Percentiles rank a stretch among this genome's conserved stretches.
Evolutionary conservation across 192 early-diverging fungal genomes (phyloP).

Genomic region (Geranomyces michiganensis): DNA sequence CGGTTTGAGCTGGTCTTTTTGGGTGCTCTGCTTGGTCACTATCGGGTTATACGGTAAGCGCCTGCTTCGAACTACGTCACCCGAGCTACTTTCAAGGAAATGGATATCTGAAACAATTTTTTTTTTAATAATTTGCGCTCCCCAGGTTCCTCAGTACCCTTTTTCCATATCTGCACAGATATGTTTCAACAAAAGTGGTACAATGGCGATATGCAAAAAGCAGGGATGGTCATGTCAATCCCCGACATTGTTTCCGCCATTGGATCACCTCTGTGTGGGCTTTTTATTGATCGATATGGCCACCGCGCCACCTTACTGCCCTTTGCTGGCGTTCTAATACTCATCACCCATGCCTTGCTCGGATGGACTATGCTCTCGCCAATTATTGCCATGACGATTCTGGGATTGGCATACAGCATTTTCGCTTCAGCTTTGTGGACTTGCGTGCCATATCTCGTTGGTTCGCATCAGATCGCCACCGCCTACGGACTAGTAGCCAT

Average conservation of each 20-base stretch:
- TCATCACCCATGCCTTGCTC: slow-evolving; percentile 50
- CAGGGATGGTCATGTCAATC: slow-evolving; percentile 66
- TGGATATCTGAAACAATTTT: no score
- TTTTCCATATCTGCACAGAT: slow-evolving; percentile 64
- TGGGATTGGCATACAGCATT: slow-evolving; percentile 60
- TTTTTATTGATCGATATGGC: slow-evolving; percentile 58
- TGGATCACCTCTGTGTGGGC: slow-evolving; percentile 60
- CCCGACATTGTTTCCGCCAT: slow-evolving; percentile 64
- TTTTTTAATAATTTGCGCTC: background rate
- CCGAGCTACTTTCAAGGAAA: no score
- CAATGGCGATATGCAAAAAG: slow-evolving; percentile 48
- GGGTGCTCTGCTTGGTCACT: slow-evolving; percentile 54
- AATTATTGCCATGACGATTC: slow-evolving; percentile 47
- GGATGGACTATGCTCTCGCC: slow-evolving; percentile 53
- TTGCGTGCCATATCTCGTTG: slow-evolving; percentile 65
- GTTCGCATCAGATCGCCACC: slow-evolving; percentile 64
- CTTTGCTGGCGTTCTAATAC: slow-evolving; percentile 41
- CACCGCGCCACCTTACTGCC: slow-evolving; percentile 46
- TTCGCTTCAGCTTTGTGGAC: slow-evolving; percentile 69
- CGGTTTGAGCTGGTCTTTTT: slow-evolving; percentile 45
- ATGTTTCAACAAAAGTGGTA: slow-evolving; percentile 71
- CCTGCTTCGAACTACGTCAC: no score
- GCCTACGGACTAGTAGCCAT: slow-evolving; percentile 67
- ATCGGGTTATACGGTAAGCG: slow-evolving; percentile 59
- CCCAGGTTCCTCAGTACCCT: slow-evolving; percentile 54